Evolutionary conservation across 2,329 filamentous ascomycete species (phyloP), one percentile per base, ranked within the genome.

Genomic region (Cryphonectria radicalis): DNA sequence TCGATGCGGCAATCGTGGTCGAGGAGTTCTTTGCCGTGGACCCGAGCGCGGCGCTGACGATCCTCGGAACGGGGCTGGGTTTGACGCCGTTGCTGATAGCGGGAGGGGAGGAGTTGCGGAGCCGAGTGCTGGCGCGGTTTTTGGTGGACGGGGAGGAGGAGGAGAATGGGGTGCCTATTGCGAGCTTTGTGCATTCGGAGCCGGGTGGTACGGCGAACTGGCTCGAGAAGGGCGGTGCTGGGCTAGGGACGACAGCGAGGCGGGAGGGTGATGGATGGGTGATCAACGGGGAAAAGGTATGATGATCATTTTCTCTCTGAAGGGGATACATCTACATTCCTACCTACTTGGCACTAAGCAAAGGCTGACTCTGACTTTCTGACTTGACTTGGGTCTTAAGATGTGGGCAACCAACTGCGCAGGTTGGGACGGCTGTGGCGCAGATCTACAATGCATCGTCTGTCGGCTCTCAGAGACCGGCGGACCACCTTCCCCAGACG

Each of bases 11-110:
- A 7, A 70, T 72, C 42, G 59, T 70, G 46, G 22, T 70, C 28
- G 71, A 73, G 63, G 71, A 73, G 42, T 67, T 71, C 55, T 73
- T 71, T 63, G 55, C 57, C 8, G 66, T 67, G 14, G 72, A 73
- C 28, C 72, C 69, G 17, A 59, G 50, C 22, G 66, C 66, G 6
- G 53, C 72, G 32, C 25, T 73, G 8, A 73, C 72, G 13, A 69
- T 73, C 25, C 70, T 73, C 22, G 67, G 63, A 0, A 73, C 71
- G 19, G 71, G 69, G 22, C 66, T 73, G 62, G 69, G 72, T 0
- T 32, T 71, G 11, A 69, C 72, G 2, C 72, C 69, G 4, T 28
- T 73, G 5, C 43, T 67, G 42, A 50, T 71, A n/a, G 69, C 63
- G 2, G 69, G 42, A 17, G 55, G 35, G 14, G 55, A 50, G 8